These are phyloP conservation scores for Metschnikowia anglica DNA, from an alignment of 805 yeast genomes.

Conservation along the genomic window DNA sequence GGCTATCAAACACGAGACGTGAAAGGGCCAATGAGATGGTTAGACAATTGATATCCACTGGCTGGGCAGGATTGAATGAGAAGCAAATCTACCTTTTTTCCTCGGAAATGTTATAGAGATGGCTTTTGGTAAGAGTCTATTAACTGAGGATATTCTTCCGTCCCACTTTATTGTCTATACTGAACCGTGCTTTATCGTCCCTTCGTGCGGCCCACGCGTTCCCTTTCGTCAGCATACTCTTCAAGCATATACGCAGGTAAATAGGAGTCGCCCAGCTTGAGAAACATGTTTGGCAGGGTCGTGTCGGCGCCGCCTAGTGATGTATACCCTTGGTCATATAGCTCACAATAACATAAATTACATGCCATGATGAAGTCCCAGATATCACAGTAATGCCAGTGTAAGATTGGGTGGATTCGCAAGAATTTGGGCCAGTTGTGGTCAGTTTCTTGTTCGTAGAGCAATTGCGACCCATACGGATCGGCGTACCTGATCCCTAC, in stretches of 20 bases:
- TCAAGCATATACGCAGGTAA: conserved; percentile 58
- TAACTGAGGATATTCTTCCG: neutral
- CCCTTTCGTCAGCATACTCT: conserved; percentile 62
- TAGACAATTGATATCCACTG: neutral
- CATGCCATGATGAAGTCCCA: conserved; percentile 76
- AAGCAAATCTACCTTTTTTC: neutral
- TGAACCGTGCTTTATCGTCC: neutral
- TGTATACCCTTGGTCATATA: conserved; percentile 85
- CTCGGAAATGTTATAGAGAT: neutral
- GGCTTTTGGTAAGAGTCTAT: neutral
- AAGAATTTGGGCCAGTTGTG: conserved; percentile 88
- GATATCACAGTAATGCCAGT: conserved; percentile 80
- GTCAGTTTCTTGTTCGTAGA: conserved; percentile 72
- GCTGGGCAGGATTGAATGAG: neutral
- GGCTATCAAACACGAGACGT: neutral
- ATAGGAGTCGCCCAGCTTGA: conserved; percentile 29
- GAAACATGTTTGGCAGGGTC: conserved; percentile 70
- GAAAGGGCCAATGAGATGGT: neutral
- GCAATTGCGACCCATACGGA: conserved; percentile 68
- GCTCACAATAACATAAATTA: conserved; percentile 63
- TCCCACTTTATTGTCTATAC: neutral
- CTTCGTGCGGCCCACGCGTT: conserved; percentile 37
- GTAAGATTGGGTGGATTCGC: conserved; percentile 82
- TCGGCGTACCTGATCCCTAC: conserved; percentile 89
- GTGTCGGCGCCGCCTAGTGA: conserved; percentile 78